Conservation (phyloP, 306 rosid genomes). For the Phaseolus lunatus region DNA sequence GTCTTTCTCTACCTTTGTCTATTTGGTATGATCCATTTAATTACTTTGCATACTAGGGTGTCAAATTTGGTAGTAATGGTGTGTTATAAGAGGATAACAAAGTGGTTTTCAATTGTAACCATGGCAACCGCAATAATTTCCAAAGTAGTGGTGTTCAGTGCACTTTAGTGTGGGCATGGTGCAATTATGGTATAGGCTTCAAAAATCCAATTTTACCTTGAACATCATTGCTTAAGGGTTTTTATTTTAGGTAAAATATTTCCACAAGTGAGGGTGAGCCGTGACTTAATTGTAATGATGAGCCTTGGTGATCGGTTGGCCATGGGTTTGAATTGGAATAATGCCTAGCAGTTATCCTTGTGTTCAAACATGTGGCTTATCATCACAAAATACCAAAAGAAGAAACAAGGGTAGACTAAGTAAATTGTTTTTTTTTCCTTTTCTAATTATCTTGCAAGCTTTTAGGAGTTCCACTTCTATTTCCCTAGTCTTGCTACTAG, state of each 20-base stretch:
- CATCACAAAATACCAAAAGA: no score
- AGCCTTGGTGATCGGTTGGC: neutral
- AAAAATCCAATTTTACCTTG: neutral
- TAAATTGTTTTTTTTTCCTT: no score
- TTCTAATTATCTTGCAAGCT: no score
- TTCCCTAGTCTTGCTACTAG: no score
- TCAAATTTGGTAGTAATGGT: neutral
- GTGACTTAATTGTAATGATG: neutral
- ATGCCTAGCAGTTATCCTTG: neutral
- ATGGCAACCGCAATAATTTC: neutral
- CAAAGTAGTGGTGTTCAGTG: neutral
- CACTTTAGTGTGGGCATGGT: neutral
- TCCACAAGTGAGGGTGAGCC: neutral
- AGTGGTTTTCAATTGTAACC: neutral
- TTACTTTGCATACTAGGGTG: neutral
- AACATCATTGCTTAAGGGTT: neutral
- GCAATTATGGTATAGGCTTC: neutral
- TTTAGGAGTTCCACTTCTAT: no score
- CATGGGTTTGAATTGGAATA: neutral
- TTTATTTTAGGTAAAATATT: neutral
- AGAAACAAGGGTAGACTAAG: no score
- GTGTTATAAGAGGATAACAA: neutral
- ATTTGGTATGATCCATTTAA: neutral
- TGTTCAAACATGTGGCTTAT: no score
- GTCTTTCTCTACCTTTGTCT: conserved; percentile 1